Evolutionary conservation across 108 stramenopile genomes (phyloP).

Genomic region (Cyclotella baltica): DNA sequence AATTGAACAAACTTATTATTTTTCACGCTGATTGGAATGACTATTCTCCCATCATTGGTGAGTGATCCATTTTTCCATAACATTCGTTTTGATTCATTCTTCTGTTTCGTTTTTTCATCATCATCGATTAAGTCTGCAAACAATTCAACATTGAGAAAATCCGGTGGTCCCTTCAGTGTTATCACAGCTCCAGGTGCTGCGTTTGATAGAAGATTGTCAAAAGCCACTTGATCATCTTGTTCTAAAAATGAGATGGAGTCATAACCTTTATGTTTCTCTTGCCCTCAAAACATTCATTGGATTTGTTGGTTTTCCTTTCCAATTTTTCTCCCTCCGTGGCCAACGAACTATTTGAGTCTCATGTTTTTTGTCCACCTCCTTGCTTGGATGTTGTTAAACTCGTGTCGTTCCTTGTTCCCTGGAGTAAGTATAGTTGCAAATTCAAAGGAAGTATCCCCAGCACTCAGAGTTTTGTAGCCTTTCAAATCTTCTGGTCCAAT

Average conservation of each 20-base stretch:
- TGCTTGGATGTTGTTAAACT: constrained; percentile 1
- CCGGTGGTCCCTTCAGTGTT: background rate
- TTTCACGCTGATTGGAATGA: background rate
- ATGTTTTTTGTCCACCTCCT: background rate
- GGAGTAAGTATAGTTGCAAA: background rate
- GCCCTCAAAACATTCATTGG: background rate
- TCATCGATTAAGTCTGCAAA: background rate
- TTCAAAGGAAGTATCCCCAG: background rate
- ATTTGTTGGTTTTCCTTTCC: constrained; percentile 4
- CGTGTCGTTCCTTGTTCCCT: background rate
- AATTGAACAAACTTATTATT: background rate
- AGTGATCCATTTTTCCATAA: background rate
- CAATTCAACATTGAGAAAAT: background rate
- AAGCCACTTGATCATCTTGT: background rate
- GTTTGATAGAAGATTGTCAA: background rate
- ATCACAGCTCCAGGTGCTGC: background rate
- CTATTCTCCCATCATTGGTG: background rate
- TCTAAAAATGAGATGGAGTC: background rate
- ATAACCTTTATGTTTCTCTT: background rate
- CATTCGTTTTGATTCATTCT: background rate
- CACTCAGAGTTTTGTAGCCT: background rate
- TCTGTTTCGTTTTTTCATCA: background rate
- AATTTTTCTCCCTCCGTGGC: background rate
- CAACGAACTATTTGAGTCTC: background rate
- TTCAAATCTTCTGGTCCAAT: constrained; percentile 4